Evolutionary conservation across 371 early-diverging fungal genomes (phyloP), one percentile per base, ranked within the genome.

Genomic region (Nosema granulosis): DNA sequence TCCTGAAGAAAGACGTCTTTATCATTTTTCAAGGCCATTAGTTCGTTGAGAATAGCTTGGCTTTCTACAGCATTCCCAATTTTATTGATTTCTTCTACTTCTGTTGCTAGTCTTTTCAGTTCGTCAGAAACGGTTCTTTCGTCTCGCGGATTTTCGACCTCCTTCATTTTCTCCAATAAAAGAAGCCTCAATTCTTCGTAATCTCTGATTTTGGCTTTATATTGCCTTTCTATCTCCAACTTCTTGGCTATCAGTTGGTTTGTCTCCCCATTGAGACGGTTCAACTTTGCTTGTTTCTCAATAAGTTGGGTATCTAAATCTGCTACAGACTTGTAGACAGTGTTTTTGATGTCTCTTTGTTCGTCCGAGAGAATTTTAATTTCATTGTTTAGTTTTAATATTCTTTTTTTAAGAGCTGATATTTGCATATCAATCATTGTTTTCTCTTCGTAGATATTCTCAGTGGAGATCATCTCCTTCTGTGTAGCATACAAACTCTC

Each of bases 341-440:
- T 77, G 38, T 50, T 61, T 26, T 74, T 68, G 57, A 79, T 73
- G 31, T 65, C 51, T 32, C 75, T 71, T n/a, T 76, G 26, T 35
- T 76, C 71, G 4, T 66, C 59, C 3, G 79, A 68, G 16, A 77
- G 34, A 32, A 37, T 57, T 34, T 58, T 35, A 31, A 79, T 65
- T 38, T 78, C 69, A 29, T 77, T 56, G 50, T 74, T 49, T 3
- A 68, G 20, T 26, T 63, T 51, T 13, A 54, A 68, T n/a, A 76
- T 63, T 50, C 83, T 80, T 24, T 67, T 73, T 37, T 84, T 80
- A 20, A 77, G 28, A 12, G 68, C 12, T 0, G 59, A 56, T 1
- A 72, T 77, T 2, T 78, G 72, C 59, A 72, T 38, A 43, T 79
- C 74, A 34, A 68, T 28, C 68, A 63, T 18, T 35, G 20, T 56